Conservation (phyloP, 2,329 filamentous ascomycete genomes). For the Fusarium burgessii region DNA sequence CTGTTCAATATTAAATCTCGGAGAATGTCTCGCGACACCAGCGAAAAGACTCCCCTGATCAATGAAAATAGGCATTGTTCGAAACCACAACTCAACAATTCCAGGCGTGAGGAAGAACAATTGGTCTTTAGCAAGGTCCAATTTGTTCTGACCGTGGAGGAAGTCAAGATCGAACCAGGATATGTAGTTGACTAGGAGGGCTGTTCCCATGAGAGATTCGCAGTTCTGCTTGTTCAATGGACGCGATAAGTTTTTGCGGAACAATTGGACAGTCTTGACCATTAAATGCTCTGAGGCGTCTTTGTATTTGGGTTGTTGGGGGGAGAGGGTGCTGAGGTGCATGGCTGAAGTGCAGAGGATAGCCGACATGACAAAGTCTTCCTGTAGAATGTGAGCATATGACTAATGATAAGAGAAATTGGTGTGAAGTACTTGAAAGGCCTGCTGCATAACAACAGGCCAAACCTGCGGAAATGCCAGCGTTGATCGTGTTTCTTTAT, state of each 20-base stretch:
- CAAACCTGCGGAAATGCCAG: neutral
- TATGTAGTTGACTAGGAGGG: neutral
- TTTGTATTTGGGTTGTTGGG: neutral
- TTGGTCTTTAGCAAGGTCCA: neutral
- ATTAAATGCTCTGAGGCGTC: neutral
- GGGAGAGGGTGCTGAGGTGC: neutral
- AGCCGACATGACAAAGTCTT: constrained; percentile 2
- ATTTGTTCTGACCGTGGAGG: neutral
- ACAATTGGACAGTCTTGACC: accelerated
- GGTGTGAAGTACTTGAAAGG: neutral
- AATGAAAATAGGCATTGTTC: neutral
- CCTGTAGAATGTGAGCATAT: accelerated
- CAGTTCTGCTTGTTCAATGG: neutral
- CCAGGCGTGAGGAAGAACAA: neutral
- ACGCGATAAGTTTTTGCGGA: neutral
- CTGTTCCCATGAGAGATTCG: neutral
- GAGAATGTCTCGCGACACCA: neutral
- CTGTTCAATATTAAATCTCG: neutral
- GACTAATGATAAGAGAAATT: neutral
- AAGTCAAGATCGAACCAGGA: neutral
- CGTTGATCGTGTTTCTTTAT: neutral
- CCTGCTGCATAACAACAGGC: neutral
- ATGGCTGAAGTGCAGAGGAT: neutral
- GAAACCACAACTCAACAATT: neutral
- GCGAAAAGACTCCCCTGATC: neutral